A percentile compares a stretch with the other conserved stretches of the same genome.
These are phyloP conservation scores for Solanum aculeatissimum DNA, from an alignment of 305 asterid genomes.

Conservation along the genomic window DNA sequence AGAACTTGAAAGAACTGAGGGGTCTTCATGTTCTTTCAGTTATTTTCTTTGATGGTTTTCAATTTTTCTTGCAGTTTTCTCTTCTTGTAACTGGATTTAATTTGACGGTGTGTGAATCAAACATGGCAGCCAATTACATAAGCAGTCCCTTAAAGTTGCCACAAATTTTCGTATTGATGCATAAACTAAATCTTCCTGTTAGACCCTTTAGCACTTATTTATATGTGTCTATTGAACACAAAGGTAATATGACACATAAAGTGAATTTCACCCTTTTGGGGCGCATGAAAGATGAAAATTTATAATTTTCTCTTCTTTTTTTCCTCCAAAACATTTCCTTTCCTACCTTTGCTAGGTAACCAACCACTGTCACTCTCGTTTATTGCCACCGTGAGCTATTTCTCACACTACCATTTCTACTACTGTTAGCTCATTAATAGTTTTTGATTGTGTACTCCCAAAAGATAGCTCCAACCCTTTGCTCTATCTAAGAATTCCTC, in stretches of 20 bases:
- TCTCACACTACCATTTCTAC: not conserved
- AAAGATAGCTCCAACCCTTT: not conserved
- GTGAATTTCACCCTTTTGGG: not conserved
- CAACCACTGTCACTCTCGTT: not conserved
- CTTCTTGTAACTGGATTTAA: not conserved
- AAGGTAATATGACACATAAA: not conserved
- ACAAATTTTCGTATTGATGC: not conserved
- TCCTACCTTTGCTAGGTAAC: not conserved
- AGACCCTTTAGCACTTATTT: not conserved
- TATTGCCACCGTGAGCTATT: not conserved
- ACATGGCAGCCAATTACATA: not conserved
- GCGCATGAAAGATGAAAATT: not conserved
- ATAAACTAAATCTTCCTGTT: not conserved
- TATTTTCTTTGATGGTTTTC: not conserved
- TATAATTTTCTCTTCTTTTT: not conserved
- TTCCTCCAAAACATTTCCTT: not conserved
- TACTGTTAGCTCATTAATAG: not conserved
- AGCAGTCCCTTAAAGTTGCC: not conserved
- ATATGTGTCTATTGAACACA: not conserved
- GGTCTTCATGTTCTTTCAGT: not conserved
- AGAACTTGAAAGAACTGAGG: not conserved
- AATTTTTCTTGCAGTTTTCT: not conserved
- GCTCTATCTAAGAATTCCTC: not conserved
- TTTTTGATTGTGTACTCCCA: not conserved
- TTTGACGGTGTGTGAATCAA: not conserved